These are phyloP conservation scores for Hebeloma cylindrosporum DNA, from an alignment of 768 basidiomycete species.

Conservation along the genomic window DNA sequence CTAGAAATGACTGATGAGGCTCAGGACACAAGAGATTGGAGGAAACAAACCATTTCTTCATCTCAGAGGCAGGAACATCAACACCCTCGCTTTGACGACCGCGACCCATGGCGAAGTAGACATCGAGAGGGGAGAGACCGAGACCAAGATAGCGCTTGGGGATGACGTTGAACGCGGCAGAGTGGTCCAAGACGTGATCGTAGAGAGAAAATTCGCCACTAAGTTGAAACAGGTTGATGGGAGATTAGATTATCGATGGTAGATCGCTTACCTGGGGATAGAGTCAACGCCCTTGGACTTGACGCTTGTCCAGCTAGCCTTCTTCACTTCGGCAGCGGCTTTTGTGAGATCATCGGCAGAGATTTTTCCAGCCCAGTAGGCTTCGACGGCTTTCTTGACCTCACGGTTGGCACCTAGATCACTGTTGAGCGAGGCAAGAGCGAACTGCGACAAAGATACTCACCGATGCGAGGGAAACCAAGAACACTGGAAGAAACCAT, in stretches of 20 bases:
- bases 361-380: constrained; percentile 95
- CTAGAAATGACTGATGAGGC: too few relatives aligned
- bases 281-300: constrained; percentile 85
- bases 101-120: constrained; percentile 99
- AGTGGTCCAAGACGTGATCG: constrained; percentile 98
- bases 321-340: constrained; percentile 83
- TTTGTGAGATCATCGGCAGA: constrained; percentile 86
- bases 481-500: constrained; percentile 87
- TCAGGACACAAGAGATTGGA: constrained; percentile 10
- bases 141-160: constrained; percentile 91
- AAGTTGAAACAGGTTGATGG: constrained; percentile 15
- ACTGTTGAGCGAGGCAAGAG: constrained; percentile 4
- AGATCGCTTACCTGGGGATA: constrained; percentile 76
- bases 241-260: constrained; percentile 16
- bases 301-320: constrained; percentile 83
- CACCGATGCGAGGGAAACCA: constrained; percentile 92
- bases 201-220: constrained; percentile 99
- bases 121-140: constrained; percentile 84
- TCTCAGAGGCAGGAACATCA: constrained; percentile 96
- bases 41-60: constrained; percentile 87
- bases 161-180: constrained; percentile 93
- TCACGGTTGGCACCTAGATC: constrained; percentile 84
- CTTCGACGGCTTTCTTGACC: constrained; percentile 97
- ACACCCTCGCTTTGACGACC: constrained; percentile 93
- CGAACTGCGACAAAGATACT: constrained; percentile 14